Percentiles rank a stretch among this genome's conserved stretches.
Conservation (phyloP, 108 stramenopile species). For the Cyclotella cryptica region DNA sequence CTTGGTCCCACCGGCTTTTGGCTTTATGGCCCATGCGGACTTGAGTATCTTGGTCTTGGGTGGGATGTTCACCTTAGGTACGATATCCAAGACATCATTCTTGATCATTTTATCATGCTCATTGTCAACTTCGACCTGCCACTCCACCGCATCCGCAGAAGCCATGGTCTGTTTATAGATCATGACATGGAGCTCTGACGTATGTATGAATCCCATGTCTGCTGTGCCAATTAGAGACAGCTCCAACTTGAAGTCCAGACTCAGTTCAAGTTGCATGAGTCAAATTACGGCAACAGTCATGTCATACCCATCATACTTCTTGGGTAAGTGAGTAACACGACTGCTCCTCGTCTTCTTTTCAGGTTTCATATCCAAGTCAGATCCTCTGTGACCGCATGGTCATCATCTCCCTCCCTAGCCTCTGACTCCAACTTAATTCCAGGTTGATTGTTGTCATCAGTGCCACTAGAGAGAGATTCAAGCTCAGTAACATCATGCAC, state of each 20-base stretch:
- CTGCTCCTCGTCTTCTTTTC: background rate
- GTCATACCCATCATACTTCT: background rate
- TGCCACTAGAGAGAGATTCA: background rate
- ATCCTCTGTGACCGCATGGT: background rate
- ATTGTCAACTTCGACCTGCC: slow-evolving; percentile 32
- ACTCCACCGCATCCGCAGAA: slow-evolving; percentile 14
- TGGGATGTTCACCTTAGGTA: background rate
- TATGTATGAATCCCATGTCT: slow-evolving; percentile 41
- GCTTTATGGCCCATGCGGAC: slow-evolving; percentile 33
- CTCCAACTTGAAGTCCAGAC: background rate
- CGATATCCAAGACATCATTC: background rate
- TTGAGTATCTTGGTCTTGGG: background rate
- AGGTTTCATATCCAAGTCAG: background rate
- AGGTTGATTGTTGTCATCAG: background rate
- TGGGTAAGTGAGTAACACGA: background rate
- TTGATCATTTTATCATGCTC: slow-evolving; percentile 22
- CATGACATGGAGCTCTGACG: slow-evolving; percentile 36
- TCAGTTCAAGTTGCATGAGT: background rate
- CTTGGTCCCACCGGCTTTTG: slow-evolving; percentile 35
- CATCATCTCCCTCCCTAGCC: background rate
- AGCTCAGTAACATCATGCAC: background rate
- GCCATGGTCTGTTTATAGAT: slow-evolving; percentile 42
- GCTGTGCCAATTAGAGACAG: background rate
- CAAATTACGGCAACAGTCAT: background rate
- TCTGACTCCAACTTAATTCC: background rate